Evolutionary conservation across 2,329 filamentous ascomycete genomes (phyloP).

Genomic region (Claviceps pazoutovae): DNA sequence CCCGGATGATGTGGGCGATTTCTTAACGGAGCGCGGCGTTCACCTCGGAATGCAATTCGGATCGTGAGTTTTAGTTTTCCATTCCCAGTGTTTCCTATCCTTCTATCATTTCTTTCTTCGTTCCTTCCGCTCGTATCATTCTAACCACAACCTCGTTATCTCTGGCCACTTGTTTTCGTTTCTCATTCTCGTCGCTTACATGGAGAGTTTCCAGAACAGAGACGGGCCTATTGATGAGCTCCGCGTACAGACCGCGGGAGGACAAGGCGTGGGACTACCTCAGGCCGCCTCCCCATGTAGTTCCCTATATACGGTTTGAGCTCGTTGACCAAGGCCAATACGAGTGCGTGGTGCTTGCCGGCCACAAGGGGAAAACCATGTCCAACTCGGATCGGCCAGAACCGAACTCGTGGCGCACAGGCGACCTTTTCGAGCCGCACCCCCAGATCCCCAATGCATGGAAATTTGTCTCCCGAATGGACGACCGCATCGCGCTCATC

Average conservation of each 20-base stretch:
- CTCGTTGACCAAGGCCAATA: constrained; percentile 15
- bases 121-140: no score
- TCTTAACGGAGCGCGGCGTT: constrained; percentile 35
- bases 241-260: constrained; percentile 34
- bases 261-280: constrained; percentile 50
- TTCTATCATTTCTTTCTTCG: background rate
- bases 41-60: constrained; percentile 42
- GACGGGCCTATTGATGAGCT: constrained; percentile 44
- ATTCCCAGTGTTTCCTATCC: no score
- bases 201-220: constrained; percentile 30
- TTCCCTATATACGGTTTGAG: background rate
- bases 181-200: background rate
- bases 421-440: constrained; percentile 48
- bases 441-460: constrained; percentile 37
- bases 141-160: no score
- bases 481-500: constrained; percentile 46
- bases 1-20: constrained; percentile 42
- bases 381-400: constrained; percentile 35
- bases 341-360: constrained; percentile 39
- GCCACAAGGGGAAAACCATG: constrained; percentile 47
- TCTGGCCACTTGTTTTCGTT: no score
- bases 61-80: constrained; percentile 22
- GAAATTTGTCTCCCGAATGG: constrained; percentile 47
- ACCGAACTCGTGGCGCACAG: constrained; percentile 43
- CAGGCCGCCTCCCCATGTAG: constrained; percentile 12